A percentile compares a stretch with the other conserved stretches of the same genome.
phyloP scores from a whole-genome alignment of 352 stramenopile genomes.

The Blastocystis sp. region DNA sequence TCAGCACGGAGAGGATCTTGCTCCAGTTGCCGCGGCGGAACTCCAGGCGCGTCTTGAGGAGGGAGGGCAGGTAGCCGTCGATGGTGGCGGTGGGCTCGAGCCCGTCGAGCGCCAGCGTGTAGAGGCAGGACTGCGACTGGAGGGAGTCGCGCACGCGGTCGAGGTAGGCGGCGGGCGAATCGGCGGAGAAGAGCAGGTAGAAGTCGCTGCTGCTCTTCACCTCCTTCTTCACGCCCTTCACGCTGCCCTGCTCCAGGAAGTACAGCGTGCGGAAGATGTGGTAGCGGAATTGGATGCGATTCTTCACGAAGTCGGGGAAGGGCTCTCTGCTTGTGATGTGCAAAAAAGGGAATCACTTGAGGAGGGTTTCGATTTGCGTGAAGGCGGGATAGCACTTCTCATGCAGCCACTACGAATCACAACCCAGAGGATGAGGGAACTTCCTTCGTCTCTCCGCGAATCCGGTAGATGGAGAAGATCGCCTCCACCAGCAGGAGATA shows the following conservation, averaged over 20 bases:
- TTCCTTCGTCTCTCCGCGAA: slow-evolving; percentile 14
- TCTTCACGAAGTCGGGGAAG: background rate
- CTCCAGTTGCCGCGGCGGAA: slow-evolving; percentile 45
- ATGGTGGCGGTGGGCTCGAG: background rate
- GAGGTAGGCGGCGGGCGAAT: background rate
- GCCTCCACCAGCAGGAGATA: slow-evolving; percentile 9
- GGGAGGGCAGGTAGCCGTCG: slow-evolving; percentile 25
- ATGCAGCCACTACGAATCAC: slow-evolving; percentile 41
- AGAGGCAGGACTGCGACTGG: background rate
- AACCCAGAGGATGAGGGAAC: background rate
- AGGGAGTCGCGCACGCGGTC: background rate
- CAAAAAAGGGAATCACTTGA: background rate
- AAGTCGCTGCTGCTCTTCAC: slow-evolving; percentile 32
- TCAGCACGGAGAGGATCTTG: slow-evolving; percentile 58
- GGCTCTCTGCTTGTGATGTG: background rate
- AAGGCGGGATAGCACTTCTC: slow-evolving; percentile 2
- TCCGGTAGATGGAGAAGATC: slow-evolving; percentile 28
- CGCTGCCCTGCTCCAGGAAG: slow-evolving; percentile 61
- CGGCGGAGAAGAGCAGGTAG: slow-evolving; percentile 15
- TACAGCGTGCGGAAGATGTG: slow-evolving; percentile 54
- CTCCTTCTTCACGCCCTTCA: slow-evolving; percentile 66
- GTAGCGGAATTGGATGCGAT: slow-evolving; percentile 38
- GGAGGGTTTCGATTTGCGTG: slow-evolving; percentile 31
- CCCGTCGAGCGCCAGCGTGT: slow-evolving; percentile 18
- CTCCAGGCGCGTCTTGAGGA: slow-evolving; percentile 54